These are phyloP conservation scores for Collybiopsis luxurians DNA, from an alignment of 768 basidiomycete genomes.

Conservation along the genomic window DNA sequence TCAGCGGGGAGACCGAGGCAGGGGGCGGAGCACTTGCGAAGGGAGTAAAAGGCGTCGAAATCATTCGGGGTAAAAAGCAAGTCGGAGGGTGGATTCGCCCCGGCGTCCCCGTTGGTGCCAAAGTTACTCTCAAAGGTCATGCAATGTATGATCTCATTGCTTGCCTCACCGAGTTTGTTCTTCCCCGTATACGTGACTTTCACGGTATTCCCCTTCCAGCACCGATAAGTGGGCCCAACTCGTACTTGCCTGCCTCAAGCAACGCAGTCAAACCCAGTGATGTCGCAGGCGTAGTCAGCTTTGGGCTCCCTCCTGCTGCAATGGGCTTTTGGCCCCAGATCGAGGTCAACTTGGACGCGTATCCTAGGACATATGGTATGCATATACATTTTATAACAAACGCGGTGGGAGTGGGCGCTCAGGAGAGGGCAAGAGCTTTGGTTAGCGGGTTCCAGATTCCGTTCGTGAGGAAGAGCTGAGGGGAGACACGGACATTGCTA, in stretches of 20 bases:
- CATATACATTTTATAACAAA: constrained; percentile 94
- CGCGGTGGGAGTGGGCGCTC: constrained; percentile 83
- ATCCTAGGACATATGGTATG: constrained; percentile 85
- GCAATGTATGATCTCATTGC: constrained; percentile 95
- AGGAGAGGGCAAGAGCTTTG: constrained; percentile 83
- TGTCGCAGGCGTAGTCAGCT: constrained; percentile 84
- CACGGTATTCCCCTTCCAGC: constrained; percentile 74
- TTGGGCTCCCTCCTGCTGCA: constrained; percentile 81
- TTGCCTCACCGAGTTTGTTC: constrained; percentile 87
- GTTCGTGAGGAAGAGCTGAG: constrained; percentile 37
- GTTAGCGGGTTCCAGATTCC: constrained; percentile 93
- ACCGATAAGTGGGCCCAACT: neutral
- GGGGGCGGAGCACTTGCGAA: constrained; percentile 66
- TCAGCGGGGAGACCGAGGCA: constrained; percentile 78
- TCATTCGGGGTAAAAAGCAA: constrained; percentile 65
- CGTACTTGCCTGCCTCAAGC: constrained; percentile 47
- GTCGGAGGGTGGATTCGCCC: constrained; percentile 84
- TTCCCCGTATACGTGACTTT: constrained; percentile 93
- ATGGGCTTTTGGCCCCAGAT: constrained; percentile 95
- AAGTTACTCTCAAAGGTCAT: constrained; percentile 87
- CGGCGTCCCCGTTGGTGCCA: constrained; percentile 79
- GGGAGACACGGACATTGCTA: no score
- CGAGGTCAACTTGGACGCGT: constrained; percentile 90
- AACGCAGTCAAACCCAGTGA: constrained; percentile 70
- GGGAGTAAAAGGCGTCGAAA: constrained; percentile 66